Base-by-base conservation (phyloP, 176 grass and related monocot genomes). In the Ensete ventricosum region DNA sequence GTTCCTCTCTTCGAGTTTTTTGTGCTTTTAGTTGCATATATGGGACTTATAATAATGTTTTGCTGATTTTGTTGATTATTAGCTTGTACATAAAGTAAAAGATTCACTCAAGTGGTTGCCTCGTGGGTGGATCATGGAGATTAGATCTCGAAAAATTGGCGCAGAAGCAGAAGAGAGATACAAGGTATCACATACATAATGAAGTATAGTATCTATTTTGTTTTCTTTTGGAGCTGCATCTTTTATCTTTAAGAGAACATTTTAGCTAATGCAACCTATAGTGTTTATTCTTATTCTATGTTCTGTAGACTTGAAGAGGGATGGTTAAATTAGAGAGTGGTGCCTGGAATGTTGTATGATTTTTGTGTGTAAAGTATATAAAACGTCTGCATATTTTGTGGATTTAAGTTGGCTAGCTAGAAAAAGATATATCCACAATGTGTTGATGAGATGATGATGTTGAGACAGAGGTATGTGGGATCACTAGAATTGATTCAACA, bases 21-120 rank as follows among this genome's bases (percentile, higher is more conserved):
- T 23, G 54, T 22, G 13, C 12, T 52, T 2, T 52, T 16, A 57
- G 19, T 26, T 74, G 9, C 22, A 26, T 69, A 19, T 55, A 55
- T 54, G 13, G 14, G 17, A n/a, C 57, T 24, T 19, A 3, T 27
- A 2, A 27, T 55, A n/a, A 74, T 26, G 19, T 29, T 55, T 27
- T 34, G 13, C 14, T 74, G 14, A 9, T 58, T 16, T 58, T 14
- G 14, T 57, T 27, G 7, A 17, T 57, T 29, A 9, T 57, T 57
- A 74, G 72, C 2, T 27, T 27, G 11, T 10, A 25, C 52, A 55
- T 8, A 29, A 57, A 55, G 52, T 57, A 6, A 74, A 55, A 74
- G 16, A 74, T 57, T 29, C 53, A 55, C 52, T 55, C 24, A 16
- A 19, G 23, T 74, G 71, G 71, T 25, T 73, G 71, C 72, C 72